Percentiles rank a stretch among this genome's conserved stretches.
Conservation (phyloP, 1,284 basidiomycete species). For the Rhizoctonia solani region DNA sequence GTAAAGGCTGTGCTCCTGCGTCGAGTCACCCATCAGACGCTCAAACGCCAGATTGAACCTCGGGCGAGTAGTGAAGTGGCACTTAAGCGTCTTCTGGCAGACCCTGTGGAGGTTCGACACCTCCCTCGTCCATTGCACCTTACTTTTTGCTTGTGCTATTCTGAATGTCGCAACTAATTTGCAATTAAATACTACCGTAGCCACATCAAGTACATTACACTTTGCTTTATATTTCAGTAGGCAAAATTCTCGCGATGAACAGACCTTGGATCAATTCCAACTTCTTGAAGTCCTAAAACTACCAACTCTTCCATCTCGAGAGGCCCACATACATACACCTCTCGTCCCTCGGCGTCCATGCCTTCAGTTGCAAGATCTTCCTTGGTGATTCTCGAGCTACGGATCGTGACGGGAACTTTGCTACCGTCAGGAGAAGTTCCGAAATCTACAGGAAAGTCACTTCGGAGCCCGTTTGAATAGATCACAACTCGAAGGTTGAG, state of each 20-base stretch:
- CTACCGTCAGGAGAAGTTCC: background rate
- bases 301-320: slow-evolving; percentile 41
- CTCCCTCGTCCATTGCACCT: too few relatives aligned
- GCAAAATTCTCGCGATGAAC: slow-evolving; percentile 50
- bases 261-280: slow-evolving; percentile 43
- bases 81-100: too few relatives aligned
- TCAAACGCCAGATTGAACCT: too few relatives aligned
- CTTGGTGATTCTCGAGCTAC: slow-evolving; percentile 12
- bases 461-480: slow-evolving; percentile 6
- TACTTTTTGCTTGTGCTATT: too few relatives aligned
- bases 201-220: background rate
- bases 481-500: slow-evolving; percentile 16
- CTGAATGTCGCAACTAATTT: too few relatives aligned
- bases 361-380: background rate
- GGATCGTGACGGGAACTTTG: slow-evolving; percentile 1
- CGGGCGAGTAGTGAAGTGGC: too few relatives aligned
- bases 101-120: too few relatives aligned
- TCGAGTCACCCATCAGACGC: too few relatives aligned
- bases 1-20: too few relatives aligned
- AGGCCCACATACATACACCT: slow-evolving; percentile 38
- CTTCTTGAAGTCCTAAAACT: slow-evolving; percentile 42
- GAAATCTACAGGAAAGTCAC: slow-evolving; percentile 4
- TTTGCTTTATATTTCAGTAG: slow-evolving; percentile 43
- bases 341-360: slow-evolving; percentile 1
- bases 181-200: background rate